Base-by-base conservation (phyloP, 2,329 filamentous ascomycete species). In the Fusarium guadeloupense region DNA sequence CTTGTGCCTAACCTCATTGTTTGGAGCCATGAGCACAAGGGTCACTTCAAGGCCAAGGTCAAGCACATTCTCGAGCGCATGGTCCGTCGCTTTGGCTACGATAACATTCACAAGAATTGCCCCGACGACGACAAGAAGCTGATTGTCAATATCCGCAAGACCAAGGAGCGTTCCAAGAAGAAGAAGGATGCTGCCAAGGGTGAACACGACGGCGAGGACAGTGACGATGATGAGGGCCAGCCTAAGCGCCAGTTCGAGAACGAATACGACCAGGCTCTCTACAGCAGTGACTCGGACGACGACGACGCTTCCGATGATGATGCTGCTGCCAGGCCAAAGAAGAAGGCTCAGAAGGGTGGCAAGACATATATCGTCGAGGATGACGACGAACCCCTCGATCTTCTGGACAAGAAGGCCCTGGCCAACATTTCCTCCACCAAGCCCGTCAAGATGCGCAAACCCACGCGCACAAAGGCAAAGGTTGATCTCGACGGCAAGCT, bases 21-120 rank as follows among this genome's bases (percentile, higher is more conserved):
- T 35, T 99, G 95, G 94, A 93, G 91, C 73, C 92, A 97, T 76
- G 95, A 99, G 77, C 96, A 99, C 81, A 98, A 98, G 80, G 93
- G 93, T 12, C 93, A 96, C 74, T 95, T 99, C 80, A 92, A 94
- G 71, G 89, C 91, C 43, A 99, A 98, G 81, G 93, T 99, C 67
- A 98, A 97, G 86, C 93, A 97, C 72, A 98, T 99, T 62, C 80
- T 99, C 14, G 95, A 99, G 78, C 88, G 95, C 46, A 92, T 97
- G 84, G 90, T 98, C 19, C 87, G 94, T 41, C 88, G 94, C 52
- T 98, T 97, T 72, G 93, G 95, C 41, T 90, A 90, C 39, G 89
- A 94, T 3, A 77, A 86, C 25, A 85, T 99, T 12, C 91, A 95
- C 76, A 85, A 86, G 64, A 83, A 91, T 74, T 93, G 91, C 54